Percentiles rank a stretch among this genome's conserved stretches.
Conservation (phyloP, 768 basidiomycete genomes). For the Amanita fuliginea region DNA sequence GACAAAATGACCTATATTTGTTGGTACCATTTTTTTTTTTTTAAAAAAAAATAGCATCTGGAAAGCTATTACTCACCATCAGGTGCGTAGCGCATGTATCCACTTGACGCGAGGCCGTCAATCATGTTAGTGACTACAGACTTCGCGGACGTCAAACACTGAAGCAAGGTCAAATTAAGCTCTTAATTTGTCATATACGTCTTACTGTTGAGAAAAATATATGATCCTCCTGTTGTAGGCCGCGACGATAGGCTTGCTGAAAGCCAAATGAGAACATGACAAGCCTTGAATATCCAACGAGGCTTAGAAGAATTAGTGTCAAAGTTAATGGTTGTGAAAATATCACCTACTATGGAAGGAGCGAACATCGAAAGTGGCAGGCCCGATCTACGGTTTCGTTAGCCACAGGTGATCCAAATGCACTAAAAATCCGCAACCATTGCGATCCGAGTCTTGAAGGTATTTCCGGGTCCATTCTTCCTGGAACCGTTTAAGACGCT, state of each 20-base stretch:
- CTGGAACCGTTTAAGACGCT: conserved; percentile 40
- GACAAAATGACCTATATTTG: conserved; percentile 53
- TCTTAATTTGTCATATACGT: neutral
- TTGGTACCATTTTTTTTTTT: no score
- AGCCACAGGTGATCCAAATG: neutral
- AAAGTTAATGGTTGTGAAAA: neutral
- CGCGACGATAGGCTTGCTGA: conserved; percentile 70
- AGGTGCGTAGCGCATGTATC: conserved; percentile 70
- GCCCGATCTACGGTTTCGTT: conserved; percentile 33
- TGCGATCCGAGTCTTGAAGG: conserved; percentile 44
- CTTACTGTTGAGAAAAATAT: conserved; percentile 54
- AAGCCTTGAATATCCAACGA: conserved; percentile 66
- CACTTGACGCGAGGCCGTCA: conserved; percentile 53
- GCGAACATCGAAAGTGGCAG: conserved; percentile 47
- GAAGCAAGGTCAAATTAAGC: conserved; percentile 5
- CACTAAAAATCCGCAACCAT: conserved; percentile 25
- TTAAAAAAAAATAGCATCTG: neutral
- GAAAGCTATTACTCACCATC: conserved; percentile 38
- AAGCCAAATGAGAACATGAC: conserved; percentile 86
- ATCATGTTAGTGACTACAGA: conserved; percentile 55
- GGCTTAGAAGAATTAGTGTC: conserved; percentile 26
- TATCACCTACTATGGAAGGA: conserved; percentile 63
- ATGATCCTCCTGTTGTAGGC: conserved; percentile 48
- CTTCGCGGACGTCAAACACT: conserved; percentile 68
- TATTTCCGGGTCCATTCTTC: conserved; percentile 62